Evolutionary conservation across 371 early-diverging fungal species (phyloP).

Genomic region (Phascolomyces articulosus): DNA sequence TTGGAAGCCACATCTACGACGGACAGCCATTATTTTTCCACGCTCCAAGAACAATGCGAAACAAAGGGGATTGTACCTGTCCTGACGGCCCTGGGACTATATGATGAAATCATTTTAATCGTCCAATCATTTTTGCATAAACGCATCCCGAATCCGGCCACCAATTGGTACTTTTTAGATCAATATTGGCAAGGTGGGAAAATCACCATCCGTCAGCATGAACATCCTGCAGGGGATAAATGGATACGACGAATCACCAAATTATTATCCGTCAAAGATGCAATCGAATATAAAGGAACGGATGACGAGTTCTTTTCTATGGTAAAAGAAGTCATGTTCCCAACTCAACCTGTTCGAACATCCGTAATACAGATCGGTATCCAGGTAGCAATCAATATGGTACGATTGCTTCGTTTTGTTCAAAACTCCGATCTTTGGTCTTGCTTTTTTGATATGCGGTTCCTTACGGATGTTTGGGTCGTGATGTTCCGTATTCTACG

Average conservation of each 20-base stretch:
- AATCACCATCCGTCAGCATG: background rate
- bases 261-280: slow-evolving; percentile 17
- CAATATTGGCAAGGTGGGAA: slow-evolving; percentile 9
- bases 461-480: slow-evolving; percentile 30
- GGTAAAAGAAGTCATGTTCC: slow-evolving; percentile 6
- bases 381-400: slow-evolving; percentile 24
- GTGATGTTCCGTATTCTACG: slow-evolving; percentile 14
- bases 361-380: slow-evolving; percentile 11
- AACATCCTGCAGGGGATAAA: slow-evolving; percentile 11
- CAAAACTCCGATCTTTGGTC: slow-evolving; percentile 1
- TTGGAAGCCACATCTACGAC: background rate
- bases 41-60: background rate
- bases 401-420: slow-evolving; percentile 24
- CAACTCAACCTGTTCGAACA: slow-evolving; percentile 2
- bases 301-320: slow-evolving; percentile 28
- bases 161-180: background rate
- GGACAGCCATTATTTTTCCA: background rate
- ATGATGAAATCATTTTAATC: slow-evolving; percentile 6
- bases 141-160: background rate
- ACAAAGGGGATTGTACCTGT: slow-evolving; percentile 6
- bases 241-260: slow-evolving; percentile 28
- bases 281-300: slow-evolving; percentile 25
- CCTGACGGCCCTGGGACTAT: slow-evolving; percentile 11
- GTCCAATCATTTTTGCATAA: slow-evolving; percentile 8
- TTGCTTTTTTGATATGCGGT: slow-evolving; percentile 35